phyloP scores from a whole-genome alignment of 108 stramenopile species.

The Seminavis robusta region DNA sequence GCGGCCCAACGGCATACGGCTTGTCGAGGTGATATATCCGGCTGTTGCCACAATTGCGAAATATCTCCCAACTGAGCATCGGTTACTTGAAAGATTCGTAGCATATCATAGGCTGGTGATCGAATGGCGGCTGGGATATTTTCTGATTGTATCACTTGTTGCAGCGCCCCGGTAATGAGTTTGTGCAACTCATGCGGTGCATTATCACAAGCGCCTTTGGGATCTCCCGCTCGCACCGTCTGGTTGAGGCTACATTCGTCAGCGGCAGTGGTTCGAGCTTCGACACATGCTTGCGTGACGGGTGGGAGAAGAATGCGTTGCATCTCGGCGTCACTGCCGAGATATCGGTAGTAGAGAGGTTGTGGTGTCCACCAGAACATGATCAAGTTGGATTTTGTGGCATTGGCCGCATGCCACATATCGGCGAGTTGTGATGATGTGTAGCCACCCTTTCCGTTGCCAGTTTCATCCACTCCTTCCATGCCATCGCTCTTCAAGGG shows the following conservation, averaged over 20 bases:
- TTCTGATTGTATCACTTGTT: neutral
- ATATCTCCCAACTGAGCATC: conserved; percentile 4
- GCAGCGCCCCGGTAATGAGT: conserved; percentile 3
- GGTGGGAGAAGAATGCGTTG: conserved; percentile 12
- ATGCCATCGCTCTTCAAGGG: conserved; percentile 1
- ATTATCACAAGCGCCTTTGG: conserved; percentile 25
- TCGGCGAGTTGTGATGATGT: neutral
- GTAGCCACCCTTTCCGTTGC: conserved; percentile 6
- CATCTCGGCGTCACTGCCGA: conserved; percentile 31
- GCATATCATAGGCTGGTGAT: conserved; percentile 5
- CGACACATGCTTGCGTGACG: conserved; percentile 14
- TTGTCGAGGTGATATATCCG: too few species aligned
- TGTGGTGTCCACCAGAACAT: conserved; percentile 25
- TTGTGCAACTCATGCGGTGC: conserved; percentile 1
- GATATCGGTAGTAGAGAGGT: conserved; percentile 7
- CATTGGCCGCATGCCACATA: conserved; percentile 19
- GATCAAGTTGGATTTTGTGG: conserved; percentile 9
- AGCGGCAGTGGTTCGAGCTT: conserved; percentile 1
- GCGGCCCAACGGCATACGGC: conserved; percentile 27
- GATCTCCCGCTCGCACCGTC: conserved; percentile 12
- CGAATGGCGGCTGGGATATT: neutral
- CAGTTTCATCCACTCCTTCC: too few species aligned
- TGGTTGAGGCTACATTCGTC: conserved; percentile 6
- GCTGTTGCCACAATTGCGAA: neutral
- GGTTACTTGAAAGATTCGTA: neutral